Conservation (phyloP, 192 early-diverging fungal genomes). For the Dimargaris verticillata region DNA sequence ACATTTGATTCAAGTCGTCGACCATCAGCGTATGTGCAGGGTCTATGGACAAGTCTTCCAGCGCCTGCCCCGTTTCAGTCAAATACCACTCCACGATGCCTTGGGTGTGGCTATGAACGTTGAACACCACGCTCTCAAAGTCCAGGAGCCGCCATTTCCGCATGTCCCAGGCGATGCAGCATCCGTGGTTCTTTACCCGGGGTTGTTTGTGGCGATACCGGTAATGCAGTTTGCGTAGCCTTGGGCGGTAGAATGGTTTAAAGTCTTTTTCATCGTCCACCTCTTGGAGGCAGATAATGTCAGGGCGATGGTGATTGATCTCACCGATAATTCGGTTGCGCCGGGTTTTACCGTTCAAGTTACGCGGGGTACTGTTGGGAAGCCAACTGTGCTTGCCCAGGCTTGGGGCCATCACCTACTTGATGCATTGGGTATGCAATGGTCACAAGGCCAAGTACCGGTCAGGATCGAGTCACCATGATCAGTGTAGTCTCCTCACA, state of each 20-base stretch:
- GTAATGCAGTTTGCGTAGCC: neutral
- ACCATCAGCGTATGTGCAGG: too few relatives aligned
- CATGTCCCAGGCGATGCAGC: neutral
- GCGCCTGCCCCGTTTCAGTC: too few relatives aligned
- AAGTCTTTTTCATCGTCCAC: constrained; percentile 16
- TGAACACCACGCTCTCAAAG: neutral
- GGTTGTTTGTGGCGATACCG: neutral
- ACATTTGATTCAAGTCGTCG: too few relatives aligned
- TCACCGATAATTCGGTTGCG: constrained; percentile 26
- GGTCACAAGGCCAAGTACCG: neutral
- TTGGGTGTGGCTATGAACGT: neutral
- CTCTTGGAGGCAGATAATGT: constrained; percentile 42
- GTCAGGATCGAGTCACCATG: too few relatives aligned
- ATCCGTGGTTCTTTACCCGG: neutral
- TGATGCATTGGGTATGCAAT: neutral
- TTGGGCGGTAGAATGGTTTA: neutral
- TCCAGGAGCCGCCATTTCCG: neutral
- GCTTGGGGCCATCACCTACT: constrained; percentile 30
- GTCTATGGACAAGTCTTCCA: too few relatives aligned
- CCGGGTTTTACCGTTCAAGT: constrained; percentile 33
- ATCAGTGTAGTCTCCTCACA: too few relatives aligned
- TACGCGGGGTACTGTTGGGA: constrained; percentile 30
- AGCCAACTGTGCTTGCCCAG: constrained; percentile 31
- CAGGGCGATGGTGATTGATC: constrained; percentile 22
- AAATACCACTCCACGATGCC: too few relatives aligned